phyloP scores from a whole-genome alignment of 202 grass and related monocot species.

The Dendrocalamus latiflorus region DNA sequence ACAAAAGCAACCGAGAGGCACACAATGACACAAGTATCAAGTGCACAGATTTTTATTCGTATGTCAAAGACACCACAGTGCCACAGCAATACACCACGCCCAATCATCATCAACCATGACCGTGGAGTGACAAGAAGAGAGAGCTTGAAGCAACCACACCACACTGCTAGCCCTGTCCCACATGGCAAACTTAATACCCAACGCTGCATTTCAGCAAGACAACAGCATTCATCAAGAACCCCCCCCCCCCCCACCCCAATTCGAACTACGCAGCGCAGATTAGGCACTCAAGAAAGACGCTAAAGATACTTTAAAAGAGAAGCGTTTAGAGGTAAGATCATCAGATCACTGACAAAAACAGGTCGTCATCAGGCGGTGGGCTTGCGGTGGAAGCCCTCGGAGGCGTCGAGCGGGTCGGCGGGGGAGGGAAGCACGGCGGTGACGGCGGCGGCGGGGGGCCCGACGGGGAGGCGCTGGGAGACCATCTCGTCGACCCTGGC shows the following conservation, averaged over 20 bases:
- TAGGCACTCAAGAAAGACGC: background rate
- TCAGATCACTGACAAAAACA: background rate
- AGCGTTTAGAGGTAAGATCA: background rate
- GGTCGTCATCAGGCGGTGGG: slow-evolving; percentile 30
- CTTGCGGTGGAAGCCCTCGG: slow-evolving; percentile 55
- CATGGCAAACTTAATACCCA: background rate
- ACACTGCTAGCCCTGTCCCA: background rate
- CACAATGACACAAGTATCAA: no score
- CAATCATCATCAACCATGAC: no score
- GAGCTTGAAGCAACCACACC: no score
- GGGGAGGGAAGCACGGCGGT: slow-evolving; percentile 36
- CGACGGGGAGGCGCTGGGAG: slow-evolving; percentile 27
- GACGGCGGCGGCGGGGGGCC: slow-evolving; percentile 40
- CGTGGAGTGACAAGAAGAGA: no score
- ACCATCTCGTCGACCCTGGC: slow-evolving; percentile 60
- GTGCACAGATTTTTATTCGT: background rate
- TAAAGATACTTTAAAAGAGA: background rate
- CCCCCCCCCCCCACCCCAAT: background rate
- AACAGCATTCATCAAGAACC: background rate
- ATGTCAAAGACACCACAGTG: no score
- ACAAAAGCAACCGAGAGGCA: no score
- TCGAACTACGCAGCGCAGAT: background rate
- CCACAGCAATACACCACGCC: no score
- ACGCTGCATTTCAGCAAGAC: background rate
- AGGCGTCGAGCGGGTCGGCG: slow-evolving; percentile 33